Evolutionary conservation across 345 rosid genomes (phyloP).

Genomic region (Syzygium grande): DNA sequence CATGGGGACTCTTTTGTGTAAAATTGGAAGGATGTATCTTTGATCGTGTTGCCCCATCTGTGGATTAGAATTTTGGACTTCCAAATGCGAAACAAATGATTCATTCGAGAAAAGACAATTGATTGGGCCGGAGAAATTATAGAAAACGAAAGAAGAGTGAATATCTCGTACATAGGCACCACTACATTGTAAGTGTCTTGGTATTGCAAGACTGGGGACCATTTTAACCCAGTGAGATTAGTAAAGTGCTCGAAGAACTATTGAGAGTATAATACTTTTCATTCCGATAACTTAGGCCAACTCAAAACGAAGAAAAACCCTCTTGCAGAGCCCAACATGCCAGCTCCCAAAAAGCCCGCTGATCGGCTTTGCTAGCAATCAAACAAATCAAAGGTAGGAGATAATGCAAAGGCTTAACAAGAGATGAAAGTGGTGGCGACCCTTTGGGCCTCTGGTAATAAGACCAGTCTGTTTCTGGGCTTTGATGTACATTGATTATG

Average conservation of each 20-base stretch:
- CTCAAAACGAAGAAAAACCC: neutral
- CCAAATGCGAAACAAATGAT: neutral
- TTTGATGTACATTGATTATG: neutral
- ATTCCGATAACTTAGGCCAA: neutral
- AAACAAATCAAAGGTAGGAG: neutral
- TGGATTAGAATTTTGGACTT: neutral
- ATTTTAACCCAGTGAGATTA: no score
- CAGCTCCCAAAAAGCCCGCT: neutral
- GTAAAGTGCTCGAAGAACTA: neutral
- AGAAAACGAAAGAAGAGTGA: no score
- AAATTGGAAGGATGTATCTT: neutral
- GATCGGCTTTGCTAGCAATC: neutral
- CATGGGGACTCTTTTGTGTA: neutral
- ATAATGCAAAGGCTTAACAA: neutral
- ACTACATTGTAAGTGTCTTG: no score
- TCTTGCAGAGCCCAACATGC: neutral
- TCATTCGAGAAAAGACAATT: neutral
- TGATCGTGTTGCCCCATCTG: neutral
- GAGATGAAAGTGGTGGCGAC: neutral
- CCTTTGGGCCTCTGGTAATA: neutral
- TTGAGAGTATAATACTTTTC: neutral
- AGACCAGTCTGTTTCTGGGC: neutral
- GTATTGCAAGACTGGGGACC: neutral
- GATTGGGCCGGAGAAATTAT: no score
- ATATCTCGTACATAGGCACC: no score